These are phyloP conservation scores for Inga oerstediana DNA, from an alignment of 306 rosid genomes.

Conservation along the genomic window DNA sequence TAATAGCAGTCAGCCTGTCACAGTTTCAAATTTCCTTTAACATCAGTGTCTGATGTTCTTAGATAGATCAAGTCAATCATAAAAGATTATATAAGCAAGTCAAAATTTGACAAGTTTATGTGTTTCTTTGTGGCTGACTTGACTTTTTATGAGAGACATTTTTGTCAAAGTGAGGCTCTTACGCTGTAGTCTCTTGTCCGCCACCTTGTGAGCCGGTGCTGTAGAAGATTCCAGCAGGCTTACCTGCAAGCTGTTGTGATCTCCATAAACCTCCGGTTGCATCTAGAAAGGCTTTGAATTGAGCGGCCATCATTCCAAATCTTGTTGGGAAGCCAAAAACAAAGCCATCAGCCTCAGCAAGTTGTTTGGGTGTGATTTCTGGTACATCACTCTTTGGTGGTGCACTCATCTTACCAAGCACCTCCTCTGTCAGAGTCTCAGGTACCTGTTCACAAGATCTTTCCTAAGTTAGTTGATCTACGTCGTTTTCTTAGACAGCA, in stretches of 20 bases:
- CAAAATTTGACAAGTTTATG: not conserved
- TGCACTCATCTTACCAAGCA: conserved; percentile 67
- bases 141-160: not conserved
- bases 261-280: conserved; percentile 68
- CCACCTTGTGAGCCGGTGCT: conserved; percentile 86
- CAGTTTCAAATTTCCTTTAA: not conserved
- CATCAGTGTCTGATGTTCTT: not conserved
- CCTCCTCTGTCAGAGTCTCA: conserved; percentile 60
- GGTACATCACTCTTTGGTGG: conserved; percentile 71
- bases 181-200: conserved; percentile 89
- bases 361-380: conserved; percentile 52
- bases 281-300: conserved; percentile 71
- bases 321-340: conserved; percentile 78
- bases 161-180: conserved; percentile 33
- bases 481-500: not conserved
- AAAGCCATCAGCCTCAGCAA: conserved; percentile 67
- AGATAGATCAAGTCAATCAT: not conserved
- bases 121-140: not conserved
- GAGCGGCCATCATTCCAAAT: conserved; percentile 87
- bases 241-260: conserved; percentile 73
- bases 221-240: conserved; percentile 73
- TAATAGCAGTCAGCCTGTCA: conserved; percentile 65
- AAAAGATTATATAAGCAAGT: not conserved
- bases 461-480: conserved; percentile 4
- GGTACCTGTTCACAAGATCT: conserved; percentile 57